Percentiles rank a stretch among this genome's conserved stretches.
Conservation (phyloP, 83 land plant genomes). For the Isoetes engelmannii region DNA sequence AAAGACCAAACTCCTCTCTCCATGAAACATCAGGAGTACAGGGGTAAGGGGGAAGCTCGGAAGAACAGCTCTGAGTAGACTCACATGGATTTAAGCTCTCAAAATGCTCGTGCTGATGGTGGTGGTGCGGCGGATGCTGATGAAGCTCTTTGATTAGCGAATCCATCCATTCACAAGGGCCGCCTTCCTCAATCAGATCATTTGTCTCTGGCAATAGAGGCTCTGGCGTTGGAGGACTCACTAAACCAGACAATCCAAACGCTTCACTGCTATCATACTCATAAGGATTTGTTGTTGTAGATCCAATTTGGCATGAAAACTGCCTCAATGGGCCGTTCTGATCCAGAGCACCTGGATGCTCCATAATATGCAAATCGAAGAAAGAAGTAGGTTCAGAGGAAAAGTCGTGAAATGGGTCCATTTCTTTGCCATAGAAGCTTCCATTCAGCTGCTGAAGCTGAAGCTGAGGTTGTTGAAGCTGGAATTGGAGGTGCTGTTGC, state of each 20-base stretch:
- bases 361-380: not conserved
- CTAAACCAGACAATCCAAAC: not conserved
- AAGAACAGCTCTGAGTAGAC: not conserved
- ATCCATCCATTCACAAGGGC: constrained; percentile 1
- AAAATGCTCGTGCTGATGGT: not conserved
- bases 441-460: not conserved
- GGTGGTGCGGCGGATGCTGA: not conserved
- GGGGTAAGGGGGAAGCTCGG: not conserved
- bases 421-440: not conserved
- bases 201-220: not conserved
- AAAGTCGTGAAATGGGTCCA: not conserved
- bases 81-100: constrained; percentile 2
- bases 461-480: not conserved
- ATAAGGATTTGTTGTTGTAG: not conserved
- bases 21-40: not conserved
- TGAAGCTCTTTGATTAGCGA: not conserved
- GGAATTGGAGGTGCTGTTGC: not conserved
- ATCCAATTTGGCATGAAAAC: not conserved
- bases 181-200: not conserved
- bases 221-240: not conserved
- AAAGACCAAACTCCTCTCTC: not conserved
- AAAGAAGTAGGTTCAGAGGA: not conserved
- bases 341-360: not conserved
- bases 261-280: not conserved
- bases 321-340: not conserved